Conservation (phyloP, 1,284 basidiomycete species). For the Cutaneotrichosporon sp. region DNA sequence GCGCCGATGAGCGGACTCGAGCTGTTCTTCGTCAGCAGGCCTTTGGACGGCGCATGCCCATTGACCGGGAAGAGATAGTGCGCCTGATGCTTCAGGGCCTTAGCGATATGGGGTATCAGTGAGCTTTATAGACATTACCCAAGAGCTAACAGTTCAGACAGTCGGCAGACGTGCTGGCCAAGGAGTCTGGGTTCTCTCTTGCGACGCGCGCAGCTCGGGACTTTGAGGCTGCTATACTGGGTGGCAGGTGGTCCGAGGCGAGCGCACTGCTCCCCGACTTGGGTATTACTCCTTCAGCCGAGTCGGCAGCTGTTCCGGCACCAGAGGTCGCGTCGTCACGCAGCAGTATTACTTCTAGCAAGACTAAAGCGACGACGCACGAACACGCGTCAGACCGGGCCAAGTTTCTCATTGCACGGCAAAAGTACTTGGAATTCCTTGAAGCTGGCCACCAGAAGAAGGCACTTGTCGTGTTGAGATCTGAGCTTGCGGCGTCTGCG, state of each 20-base stretch:
- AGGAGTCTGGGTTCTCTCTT: conserved; percentile 85
- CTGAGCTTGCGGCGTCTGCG: conserved; percentile 75
- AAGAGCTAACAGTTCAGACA: conserved; percentile 55
- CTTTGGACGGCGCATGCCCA: conserved; percentile 37
- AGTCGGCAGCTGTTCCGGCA: background rate
- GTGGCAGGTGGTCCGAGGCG: conserved; percentile 78
- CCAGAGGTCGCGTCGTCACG: conserved; percentile 23
- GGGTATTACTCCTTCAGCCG: conserved; percentile 52
- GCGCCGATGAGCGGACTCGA: background rate
- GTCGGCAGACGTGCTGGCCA: conserved; percentile 78
- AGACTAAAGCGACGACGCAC: conserved; percentile 22
- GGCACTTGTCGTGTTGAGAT: conserved; percentile 78
- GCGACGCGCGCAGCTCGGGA: conserved; percentile 72
- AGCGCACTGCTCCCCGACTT: conserved; percentile 64
- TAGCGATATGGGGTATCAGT: conserved; percentile 88
- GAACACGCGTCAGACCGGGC: conserved; percentile 57
- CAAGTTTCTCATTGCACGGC: conserved; percentile 80
- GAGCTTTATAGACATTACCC: conserved; percentile 49
- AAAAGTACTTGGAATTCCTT: conserved; percentile 94
- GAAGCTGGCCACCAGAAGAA: conserved; percentile 74
- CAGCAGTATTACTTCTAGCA: conserved; percentile 29
- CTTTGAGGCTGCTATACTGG: conserved; percentile 75
- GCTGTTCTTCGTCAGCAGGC: conserved; percentile 9
- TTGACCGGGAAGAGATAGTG: conserved; percentile 87
- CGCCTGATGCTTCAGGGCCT: conserved; percentile 84